These are phyloP conservation scores for Alternaria alternata DNA, from an alignment of 2,329 filamentous ascomycete genomes.

Conservation along the genomic window DNA sequence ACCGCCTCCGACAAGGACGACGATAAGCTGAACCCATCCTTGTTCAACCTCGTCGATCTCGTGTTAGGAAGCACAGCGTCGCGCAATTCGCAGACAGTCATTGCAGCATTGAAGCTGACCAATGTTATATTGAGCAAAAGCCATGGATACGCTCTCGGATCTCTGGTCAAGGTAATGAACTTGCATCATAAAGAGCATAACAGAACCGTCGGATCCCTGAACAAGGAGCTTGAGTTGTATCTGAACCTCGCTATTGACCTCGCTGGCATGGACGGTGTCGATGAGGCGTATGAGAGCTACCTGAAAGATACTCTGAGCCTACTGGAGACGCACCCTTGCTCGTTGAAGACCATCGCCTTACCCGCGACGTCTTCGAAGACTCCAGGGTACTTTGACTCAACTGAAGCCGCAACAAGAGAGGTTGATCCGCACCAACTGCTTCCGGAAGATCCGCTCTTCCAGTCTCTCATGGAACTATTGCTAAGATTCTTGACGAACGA, in stretches of 20 bases:
- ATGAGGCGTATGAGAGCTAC: conserved; percentile 75
- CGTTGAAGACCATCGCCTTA: conserved; percentile 71
- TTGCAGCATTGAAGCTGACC: conserved; percentile 85
- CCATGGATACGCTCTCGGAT: conserved; percentile 83
- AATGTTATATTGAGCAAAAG: conserved; percentile 87
- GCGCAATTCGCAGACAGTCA: conserved; percentile 84
- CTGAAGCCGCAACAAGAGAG: conserved; percentile 65
- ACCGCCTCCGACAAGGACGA: conserved; percentile 79
- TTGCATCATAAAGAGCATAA: conserved; percentile 62
- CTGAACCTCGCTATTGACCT: conserved; percentile 73
- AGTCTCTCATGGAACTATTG: conserved; percentile 66
- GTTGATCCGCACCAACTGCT: conserved; percentile 67
- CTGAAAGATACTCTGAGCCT: conserved; percentile 74
- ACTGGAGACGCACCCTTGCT: conserved; percentile 77
- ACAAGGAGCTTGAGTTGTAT: conserved; percentile 77
- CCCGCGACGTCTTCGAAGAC: conserved; percentile 66
- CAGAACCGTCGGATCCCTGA: conserved; percentile 76
- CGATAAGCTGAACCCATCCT: conserved; percentile 78
- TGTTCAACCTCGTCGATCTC: conserved; percentile 94
- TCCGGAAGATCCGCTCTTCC: conserved; percentile 67
- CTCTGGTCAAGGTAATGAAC: conserved; percentile 73
- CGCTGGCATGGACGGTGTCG: conserved; percentile 73
- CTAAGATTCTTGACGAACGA: conserved; percentile 87
- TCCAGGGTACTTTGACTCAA: conserved; percentile 55
- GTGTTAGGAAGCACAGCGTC: conserved; percentile 86